Percentiles rank a stretch among this genome's conserved stretches.
These are phyloP conservation scores for Mycena chlorophos DNA, from an alignment of 768 basidiomycete species.

Conservation along the genomic window DNA sequence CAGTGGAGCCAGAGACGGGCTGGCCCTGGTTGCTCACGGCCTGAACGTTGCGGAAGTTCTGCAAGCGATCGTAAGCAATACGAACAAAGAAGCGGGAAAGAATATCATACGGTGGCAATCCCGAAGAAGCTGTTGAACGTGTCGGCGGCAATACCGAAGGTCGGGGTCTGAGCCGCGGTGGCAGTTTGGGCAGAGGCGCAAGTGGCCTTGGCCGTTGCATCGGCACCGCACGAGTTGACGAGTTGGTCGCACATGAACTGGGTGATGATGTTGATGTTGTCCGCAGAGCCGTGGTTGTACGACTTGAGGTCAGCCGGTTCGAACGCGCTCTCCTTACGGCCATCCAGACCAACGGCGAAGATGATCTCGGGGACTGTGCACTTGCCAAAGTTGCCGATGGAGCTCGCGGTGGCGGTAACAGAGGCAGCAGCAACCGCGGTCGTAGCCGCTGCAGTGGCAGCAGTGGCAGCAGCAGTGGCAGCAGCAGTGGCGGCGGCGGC, in stretches of 20 bases:
- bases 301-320: conserved; percentile 51
- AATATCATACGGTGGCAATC: conserved; percentile 41
- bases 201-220: conserved; percentile 51
- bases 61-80: neutral
- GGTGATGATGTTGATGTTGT: conserved; percentile 59
- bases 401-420: conserved; percentile 26
- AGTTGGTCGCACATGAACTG: conserved; percentile 58
- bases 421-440: conserved; percentile 25
- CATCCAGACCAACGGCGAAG: conserved; percentile 59
- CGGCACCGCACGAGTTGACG: conserved; percentile 53
- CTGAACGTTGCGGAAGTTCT: conserved; percentile 49
- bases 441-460: conserved; percentile 7
- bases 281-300: conserved; percentile 60
- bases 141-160: conserved; percentile 58
- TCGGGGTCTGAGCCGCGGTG: conserved; percentile 41
- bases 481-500: conserved; percentile 7
- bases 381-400: conserved; percentile 49
- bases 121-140: conserved; percentile 62
- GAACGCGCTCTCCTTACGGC: conserved; percentile 60
- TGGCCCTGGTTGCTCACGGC: conserved; percentile 48
- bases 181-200: conserved; percentile 44
- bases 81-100: neutral
- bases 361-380: conserved; percentile 60
- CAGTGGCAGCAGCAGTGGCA: conserved; percentile 6
- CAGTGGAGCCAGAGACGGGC: conserved; percentile 27